Evolutionary conservation across 75 land plant genomes (phyloP).

Genomic region (Cupressus sempervirens): DNA sequence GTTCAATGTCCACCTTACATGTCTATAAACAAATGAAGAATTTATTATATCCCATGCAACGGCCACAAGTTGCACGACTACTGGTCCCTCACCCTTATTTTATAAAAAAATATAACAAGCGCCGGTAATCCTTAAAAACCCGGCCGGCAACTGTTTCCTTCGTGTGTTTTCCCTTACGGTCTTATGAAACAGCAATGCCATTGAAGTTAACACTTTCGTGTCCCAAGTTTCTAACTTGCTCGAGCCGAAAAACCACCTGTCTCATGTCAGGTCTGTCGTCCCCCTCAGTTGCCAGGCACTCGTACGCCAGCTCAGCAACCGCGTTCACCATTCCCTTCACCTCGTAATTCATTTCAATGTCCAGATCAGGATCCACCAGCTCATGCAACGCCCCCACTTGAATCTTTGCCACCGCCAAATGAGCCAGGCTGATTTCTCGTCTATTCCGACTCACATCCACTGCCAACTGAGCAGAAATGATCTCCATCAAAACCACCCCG

Average conservation of each 20-base stretch:
- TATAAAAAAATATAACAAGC: too few species aligned
- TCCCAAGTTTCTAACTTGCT: background rate
- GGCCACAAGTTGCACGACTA: too few species aligned
- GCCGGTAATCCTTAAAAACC: too few species aligned
- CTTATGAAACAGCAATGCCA: too few species aligned
- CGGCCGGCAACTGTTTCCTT: too few species aligned
- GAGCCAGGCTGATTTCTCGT: conserved; percentile 55
- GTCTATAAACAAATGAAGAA: too few species aligned
- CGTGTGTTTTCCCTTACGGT: too few species aligned
- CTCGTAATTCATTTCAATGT: background rate
- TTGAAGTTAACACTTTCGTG: too few species aligned
- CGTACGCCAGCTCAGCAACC: conserved; percentile 76
- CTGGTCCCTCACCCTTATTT: too few species aligned
- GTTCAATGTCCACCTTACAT: too few species aligned
- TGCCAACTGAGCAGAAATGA: conserved; percentile 32
- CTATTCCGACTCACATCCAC: conserved; percentile 56
- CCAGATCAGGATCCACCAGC: conserved; percentile 55
- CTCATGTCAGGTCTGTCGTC: conserved; percentile 72
- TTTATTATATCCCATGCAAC: too few species aligned
- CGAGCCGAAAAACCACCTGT: conserved; percentile 60
- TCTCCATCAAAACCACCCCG: conserved; percentile 40
- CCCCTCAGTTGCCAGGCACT: conserved; percentile 64
- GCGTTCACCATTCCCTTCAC: conserved; percentile 31
- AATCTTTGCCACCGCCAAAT: conserved; percentile 58
- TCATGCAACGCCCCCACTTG: conserved; percentile 40